Conservation (phyloP, 1,284 basidiomycete species). For the Coniferiporia weirii region DNA sequence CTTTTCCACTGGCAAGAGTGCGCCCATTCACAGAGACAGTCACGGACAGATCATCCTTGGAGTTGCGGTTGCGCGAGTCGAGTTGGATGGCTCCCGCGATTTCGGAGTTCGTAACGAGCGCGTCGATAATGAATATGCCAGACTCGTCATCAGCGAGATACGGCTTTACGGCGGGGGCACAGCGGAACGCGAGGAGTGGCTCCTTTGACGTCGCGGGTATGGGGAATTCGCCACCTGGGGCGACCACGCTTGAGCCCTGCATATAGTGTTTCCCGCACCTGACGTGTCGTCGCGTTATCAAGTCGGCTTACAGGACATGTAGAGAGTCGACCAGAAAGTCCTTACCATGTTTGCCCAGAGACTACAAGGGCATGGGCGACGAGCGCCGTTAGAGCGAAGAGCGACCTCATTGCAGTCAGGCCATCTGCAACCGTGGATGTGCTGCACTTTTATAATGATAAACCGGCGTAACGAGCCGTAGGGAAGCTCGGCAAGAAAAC, state of each 20-base stretch:
- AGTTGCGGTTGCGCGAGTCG: conserved; percentile 7
- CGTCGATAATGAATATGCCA: conserved; percentile 50
- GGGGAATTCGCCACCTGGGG: conserved; percentile 58
- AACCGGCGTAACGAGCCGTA: too few species aligned
- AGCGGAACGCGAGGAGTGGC: conserved; percentile 63
- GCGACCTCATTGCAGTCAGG: background rate
- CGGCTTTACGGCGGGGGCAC: conserved; percentile 60
- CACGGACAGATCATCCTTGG: conserved; percentile 28
- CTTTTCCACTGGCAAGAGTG: conserved; percentile 35
- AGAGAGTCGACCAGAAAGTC: background rate
- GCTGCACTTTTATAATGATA: background rate
- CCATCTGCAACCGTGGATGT: background rate
- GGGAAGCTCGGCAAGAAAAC: too few species aligned
- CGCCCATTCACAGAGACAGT: conserved; percentile 39
- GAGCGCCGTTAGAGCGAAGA: background rate
- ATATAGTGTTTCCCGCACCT: conserved; percentile 71
- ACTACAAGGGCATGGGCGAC: background rate
- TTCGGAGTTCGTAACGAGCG: conserved; percentile 45
- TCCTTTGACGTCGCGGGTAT: conserved; percentile 39
- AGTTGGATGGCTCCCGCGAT: conserved; percentile 39
- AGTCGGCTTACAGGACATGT: background rate
- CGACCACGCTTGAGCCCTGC: conserved; percentile 41
- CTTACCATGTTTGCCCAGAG: conserved; percentile 10
- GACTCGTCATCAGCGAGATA: conserved; percentile 53
- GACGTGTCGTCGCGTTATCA: background rate